phyloP scores from a whole-genome alignment of 2,329 filamentous ascomycete species.

The Fusarium kyushuense region DNA sequence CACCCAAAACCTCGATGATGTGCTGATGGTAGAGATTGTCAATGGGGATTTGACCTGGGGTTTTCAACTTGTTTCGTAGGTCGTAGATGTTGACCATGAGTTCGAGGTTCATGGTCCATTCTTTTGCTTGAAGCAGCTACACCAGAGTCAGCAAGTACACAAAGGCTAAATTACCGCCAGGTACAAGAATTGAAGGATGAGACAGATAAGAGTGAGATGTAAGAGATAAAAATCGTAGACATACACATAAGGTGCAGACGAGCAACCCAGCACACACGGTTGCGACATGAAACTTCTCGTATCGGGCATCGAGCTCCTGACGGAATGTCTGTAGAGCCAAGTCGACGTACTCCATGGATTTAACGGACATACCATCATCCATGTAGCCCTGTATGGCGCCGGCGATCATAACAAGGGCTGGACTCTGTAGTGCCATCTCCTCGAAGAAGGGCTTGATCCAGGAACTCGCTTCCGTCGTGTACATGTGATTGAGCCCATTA shows the following conservation, averaged over 20 bases:
- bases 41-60: slow-evolving; percentile 20
- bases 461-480: slow-evolving; percentile 39
- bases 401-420: slow-evolving; percentile 36
- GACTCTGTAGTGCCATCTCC: slow-evolving; percentile 44
- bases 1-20: slow-evolving; percentile 39
- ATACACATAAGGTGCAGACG: slow-evolving; percentile 41
- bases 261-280: slow-evolving; percentile 42
- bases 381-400: slow-evolving; percentile 43
- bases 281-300: slow-evolving; percentile 34
- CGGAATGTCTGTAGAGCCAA: slow-evolving; percentile 42
- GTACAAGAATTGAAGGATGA: not conserved
- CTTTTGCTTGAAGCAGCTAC: slow-evolving; percentile 41
- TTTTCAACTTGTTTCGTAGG: slow-evolving; percentile 24
- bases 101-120: slow-evolving; percentile 43
- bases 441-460: slow-evolving; percentile 44
- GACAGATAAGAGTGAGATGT: not conserved
- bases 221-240: not conserved
- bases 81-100: slow-evolving; percentile 42
- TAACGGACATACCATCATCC: slow-evolving; percentile 41
- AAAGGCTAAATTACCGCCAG: accelerated
- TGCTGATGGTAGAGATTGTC: slow-evolving; percentile 32
- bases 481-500: slow-evolving; percentile 38
- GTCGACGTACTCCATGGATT: slow-evolving; percentile 43
- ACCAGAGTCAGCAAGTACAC: not conserved
- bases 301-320: slow-evolving; percentile 30